Evolutionary conservation across 106 monocot genomes (phyloP).

Genomic region (Amphibolis antarctica): DNA sequence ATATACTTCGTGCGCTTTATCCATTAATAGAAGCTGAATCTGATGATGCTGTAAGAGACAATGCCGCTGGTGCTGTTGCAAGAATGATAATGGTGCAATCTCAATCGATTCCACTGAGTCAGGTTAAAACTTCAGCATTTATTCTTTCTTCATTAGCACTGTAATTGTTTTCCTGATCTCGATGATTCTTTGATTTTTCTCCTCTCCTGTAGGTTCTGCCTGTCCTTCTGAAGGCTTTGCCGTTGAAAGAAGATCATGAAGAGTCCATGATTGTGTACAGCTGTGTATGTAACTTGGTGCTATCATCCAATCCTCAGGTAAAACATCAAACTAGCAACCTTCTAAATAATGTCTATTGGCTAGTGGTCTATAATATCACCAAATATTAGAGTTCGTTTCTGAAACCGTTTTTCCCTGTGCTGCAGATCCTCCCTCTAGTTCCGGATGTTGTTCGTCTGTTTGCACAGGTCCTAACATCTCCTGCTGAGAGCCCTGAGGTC

Average conservation of each 20-base stretch:
- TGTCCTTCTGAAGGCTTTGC: constrained; percentile 84
- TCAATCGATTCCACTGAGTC: constrained; percentile 77
- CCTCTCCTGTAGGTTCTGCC: constrained; percentile 54
- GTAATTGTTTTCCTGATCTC: neutral
- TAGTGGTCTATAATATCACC: too few species aligned
- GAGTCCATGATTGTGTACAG: constrained; percentile 76
- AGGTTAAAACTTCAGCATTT: constrained; percentile 27
- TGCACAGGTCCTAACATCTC: constrained; percentile 59
- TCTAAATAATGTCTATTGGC: too few species aligned
- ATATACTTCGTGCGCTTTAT: constrained; percentile 68
- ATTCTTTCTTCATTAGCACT: neutral
- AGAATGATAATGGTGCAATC: constrained; percentile 96
- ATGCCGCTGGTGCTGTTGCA: constrained; percentile 93
- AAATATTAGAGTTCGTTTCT: neutral
- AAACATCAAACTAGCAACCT: too few species aligned
- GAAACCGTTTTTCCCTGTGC: neutral
- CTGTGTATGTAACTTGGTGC: constrained; percentile 58
- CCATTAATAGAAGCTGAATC: constrained; percentile 71
- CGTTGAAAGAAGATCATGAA: constrained; percentile 80
- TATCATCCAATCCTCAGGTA: constrained; percentile 74
- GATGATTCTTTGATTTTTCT: neutral
- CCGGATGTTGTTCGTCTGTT: constrained; percentile 70
- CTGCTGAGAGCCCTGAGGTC: constrained; percentile 56
- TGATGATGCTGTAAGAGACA: constrained; percentile 87
- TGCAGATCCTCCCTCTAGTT: constrained; percentile 72